Evolutionary conservation across 2,329 filamentous ascomycete genomes (phyloP), one percentile per base, ranked within the genome.

Genomic region (Hypoxylon sp.): DNA sequence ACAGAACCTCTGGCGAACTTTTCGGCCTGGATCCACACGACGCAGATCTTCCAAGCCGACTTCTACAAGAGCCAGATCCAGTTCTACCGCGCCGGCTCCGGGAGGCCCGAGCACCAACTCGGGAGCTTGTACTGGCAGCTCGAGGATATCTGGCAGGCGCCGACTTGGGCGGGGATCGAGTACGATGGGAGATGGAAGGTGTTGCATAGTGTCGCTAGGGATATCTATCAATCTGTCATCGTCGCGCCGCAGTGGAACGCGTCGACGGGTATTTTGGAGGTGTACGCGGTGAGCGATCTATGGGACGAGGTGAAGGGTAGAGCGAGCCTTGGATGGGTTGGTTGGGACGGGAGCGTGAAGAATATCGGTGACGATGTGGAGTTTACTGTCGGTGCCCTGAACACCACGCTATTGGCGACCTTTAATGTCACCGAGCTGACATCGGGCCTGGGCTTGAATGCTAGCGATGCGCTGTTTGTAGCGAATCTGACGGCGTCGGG

Each of bases 71-170:
- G 80, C 2, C 83, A 90, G 75, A 90, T 90, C 14, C 82, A 86
- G 59, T 90, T 87, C 77, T 91, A 91, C 73, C 83, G 88, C 4
- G 81, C 85, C 4, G 88, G 88, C 0, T 87, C 85, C 42, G 88
- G 87, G 0, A 74, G 84, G 71, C 85, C 84, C 0, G 84, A 90
- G 66, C 81, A 87, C 0, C 87, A 90, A 71, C 81, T 90, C 1
- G 88, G 88, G 0, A 84, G 82, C 10, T 74, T 91, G 4, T 90
- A 90, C 75, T 91, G 88, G 89, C 88, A 91, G 73, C 80, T 91
- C 1, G 87, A 91, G 71, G 88, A 91, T 72, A 85, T 89, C 64
- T 90, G 87, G 87, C 87, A 88, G 70, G 88, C 87, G 1, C 88
- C 88, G 0, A 89, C 87, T 0, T 91, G 88, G 88, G 86, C 88